Evolutionary conservation across 2,329 filamentous ascomycete species (phyloP).

Genomic region (Botryotinia convoluta): DNA sequence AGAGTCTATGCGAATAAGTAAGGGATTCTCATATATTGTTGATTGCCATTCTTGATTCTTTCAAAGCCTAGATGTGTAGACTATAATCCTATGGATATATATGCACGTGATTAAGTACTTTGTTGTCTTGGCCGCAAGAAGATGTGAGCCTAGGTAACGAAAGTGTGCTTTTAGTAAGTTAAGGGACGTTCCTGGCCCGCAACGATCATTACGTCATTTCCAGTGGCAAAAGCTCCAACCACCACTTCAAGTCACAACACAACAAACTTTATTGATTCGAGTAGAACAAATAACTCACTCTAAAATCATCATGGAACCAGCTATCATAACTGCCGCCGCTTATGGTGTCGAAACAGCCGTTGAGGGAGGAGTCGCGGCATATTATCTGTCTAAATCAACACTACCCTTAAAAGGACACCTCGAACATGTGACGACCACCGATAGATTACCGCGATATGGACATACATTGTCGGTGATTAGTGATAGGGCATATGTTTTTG

Average conservation of each 20-base stretch:
- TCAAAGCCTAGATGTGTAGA: neutral
- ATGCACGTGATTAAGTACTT: neutral
- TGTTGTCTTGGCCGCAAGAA: neutral
- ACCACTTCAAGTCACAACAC: neutral
- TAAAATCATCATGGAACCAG: slow-evolving; percentile 17
- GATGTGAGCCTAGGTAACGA: neutral
- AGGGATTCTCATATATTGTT: neutral
- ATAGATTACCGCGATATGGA: neutral
- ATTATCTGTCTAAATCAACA: slow-evolving; percentile 14
- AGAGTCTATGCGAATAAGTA: accelerated
- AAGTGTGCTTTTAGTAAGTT: neutral
- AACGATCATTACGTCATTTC: neutral
- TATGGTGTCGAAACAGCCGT: slow-evolving; percentile 3
- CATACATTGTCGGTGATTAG: slow-evolving; percentile 15
- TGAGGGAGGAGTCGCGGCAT: slow-evolving; percentile 11
- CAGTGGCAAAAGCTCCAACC: neutral
- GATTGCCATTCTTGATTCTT: neutral
- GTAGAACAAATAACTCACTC: neutral
- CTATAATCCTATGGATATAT: too few species aligned
- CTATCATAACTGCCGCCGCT: neutral
- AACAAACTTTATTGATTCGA: neutral
- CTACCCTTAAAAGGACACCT: slow-evolving; percentile 1
- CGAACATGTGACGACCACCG: slow-evolving; percentile 11
- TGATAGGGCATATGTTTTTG: slow-evolving; percentile 17
- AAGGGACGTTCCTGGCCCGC: neutral